phyloP scores from a whole-genome alignment of 78 protist species.

The Ministeria vibrans region DNA sequence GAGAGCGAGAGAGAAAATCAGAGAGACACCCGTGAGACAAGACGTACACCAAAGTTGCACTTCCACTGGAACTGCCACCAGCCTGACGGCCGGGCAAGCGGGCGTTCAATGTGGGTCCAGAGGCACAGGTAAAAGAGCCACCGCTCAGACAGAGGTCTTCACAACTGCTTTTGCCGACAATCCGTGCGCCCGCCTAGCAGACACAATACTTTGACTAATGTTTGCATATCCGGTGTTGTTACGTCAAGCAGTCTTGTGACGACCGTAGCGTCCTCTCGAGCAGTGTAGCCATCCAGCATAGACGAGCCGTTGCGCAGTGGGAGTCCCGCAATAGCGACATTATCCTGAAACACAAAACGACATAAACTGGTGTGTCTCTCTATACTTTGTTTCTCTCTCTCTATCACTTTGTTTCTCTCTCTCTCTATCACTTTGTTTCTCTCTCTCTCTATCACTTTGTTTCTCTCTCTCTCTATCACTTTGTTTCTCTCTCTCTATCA shows the following conservation, averaged over 20 bases:
- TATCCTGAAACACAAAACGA: neutral
- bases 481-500: no score
- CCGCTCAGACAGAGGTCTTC: neutral
- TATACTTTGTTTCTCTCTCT: no score
- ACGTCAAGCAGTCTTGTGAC: no score
- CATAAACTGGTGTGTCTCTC: no score
- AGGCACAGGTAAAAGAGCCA: neutral
- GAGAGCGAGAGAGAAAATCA: no score
- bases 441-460: no score
- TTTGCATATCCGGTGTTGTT: no score
- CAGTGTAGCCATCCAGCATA: neutral
- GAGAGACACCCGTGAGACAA: no score
- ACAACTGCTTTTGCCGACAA: neutral
- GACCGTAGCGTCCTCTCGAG: neutral
- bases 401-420: no score
- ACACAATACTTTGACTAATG: no score
- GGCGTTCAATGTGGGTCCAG: neutral
- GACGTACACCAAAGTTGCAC: neutral
- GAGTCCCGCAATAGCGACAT: neutral
- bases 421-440: no score
- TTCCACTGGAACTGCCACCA: neutral
- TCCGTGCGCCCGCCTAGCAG: neutral
- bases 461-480: no score
- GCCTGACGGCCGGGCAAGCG: neutral
- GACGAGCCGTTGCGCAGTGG: neutral